Base-by-base conservation (phyloP, 352 stramenopile species). In the Pythium phragmiticola region DNA sequence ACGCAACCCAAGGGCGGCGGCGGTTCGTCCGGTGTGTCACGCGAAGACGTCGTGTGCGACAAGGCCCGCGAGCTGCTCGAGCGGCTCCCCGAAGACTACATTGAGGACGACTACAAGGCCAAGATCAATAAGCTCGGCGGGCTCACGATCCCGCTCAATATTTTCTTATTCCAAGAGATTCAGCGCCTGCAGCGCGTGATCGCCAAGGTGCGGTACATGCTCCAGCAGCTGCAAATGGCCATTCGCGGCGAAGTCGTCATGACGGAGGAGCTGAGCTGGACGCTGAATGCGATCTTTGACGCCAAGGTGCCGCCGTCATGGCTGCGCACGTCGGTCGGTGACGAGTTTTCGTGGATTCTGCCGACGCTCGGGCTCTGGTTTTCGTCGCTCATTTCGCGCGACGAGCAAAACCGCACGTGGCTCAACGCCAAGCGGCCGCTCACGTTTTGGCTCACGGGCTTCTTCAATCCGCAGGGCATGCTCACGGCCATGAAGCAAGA, bases 401-500 rank as follows among this genome's bases (percentile, higher is more conserved):
- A 99, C 74, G 91, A 98, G 63, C 96, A 99, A 80, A 96, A 96
- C 47, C 84, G 95, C 36, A 93, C 69, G 45, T 99, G 97, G 97
- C 88, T 99, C 23, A 98, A 98, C 63, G 96, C 80, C 17, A 91
- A 94, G 11, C 80, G 94, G 0, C 97, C 97, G 4, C 97, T 97
- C 64, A 97, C 87, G 56, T 99, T 98, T 73, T 99, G 96, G 96
- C 76, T 99, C 51, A 98, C 96, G 23, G 96, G 96, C 7, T 99
- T 99, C 73, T 99, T 99, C 77, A 99, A 99, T 70, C 97, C 97
- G 21, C 94, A 98, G 68, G 97, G 96, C 16, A 98, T 98, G 81
- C 82, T 99, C 39, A 99, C 97, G 47, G 96, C 96, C 42, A 99
- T 99, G 93, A 99, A 99, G 76, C 97, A 99, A 72, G 97, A 99